Evolutionary conservation across 2,329 filamentous ascomycete species (phyloP).

Genomic region (Colletotrichum eremochloae): DNA sequence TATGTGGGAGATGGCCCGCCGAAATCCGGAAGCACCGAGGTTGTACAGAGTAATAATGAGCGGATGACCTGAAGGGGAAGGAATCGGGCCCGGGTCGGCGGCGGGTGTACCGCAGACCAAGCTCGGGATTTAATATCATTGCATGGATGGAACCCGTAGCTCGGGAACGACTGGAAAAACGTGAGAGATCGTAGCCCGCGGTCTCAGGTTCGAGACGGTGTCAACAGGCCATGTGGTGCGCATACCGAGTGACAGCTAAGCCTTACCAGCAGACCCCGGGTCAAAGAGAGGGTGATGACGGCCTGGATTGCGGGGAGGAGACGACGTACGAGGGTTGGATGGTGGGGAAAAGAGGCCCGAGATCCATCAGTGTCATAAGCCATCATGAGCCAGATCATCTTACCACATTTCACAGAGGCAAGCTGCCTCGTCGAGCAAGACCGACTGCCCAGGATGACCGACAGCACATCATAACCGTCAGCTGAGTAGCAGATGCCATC

Average conservation of each 20-base stretch:
- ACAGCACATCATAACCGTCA: background rate
- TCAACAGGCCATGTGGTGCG: no score
- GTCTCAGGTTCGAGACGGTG: no score
- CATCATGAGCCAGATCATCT: constrained; percentile 30
- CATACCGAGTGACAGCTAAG: constrained; percentile 11
- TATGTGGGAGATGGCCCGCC: no score
- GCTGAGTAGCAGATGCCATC: background rate
- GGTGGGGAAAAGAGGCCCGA: constrained; percentile 10
- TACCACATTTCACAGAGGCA: background rate
- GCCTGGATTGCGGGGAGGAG: background rate
- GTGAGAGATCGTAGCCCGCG: background rate
- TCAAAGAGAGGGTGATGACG: constrained; percentile 19
- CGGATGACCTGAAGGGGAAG: constrained; percentile 2
- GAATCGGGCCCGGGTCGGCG: background rate
- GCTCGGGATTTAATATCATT: constrained; percentile 18
- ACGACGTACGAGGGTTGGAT: constrained; percentile 17
- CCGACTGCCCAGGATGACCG: background rate
- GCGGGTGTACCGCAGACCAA: constrained; percentile 6
- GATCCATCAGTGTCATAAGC: constrained; percentile 19
- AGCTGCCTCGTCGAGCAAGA: background rate
- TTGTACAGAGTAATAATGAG: background rate
- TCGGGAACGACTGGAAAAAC: no score
- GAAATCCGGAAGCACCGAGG: background rate
- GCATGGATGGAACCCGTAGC: background rate
- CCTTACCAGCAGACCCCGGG: constrained; percentile 24